phyloP scores from a whole-genome alignment of 371 early-diverging fungal genomes.

The Dinochytrium kinnereticum region DNA sequence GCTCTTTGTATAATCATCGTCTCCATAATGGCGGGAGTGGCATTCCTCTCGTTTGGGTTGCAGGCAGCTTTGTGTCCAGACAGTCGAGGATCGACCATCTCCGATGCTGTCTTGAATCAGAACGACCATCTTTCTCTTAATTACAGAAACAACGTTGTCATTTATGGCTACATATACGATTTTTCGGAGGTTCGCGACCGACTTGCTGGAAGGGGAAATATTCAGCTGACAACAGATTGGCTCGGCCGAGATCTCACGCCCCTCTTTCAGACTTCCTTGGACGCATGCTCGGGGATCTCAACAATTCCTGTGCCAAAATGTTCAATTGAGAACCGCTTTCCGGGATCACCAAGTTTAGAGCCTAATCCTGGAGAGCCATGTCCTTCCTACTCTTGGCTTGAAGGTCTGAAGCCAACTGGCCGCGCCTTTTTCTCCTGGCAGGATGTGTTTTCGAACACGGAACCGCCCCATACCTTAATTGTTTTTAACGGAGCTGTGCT shows the following conservation, averaged over 20 bases:
- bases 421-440: slow-evolving; percentile 47
- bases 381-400: slow-evolving; percentile 24
- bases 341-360: slow-evolving; percentile 34
- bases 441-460: slow-evolving; percentile 33
- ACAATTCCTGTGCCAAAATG: slow-evolving; percentile 18
- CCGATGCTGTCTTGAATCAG: slow-evolving; percentile 35
- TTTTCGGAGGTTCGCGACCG: slow-evolving; percentile 31
- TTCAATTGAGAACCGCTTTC: slow-evolving; percentile 40
- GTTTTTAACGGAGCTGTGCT: slow-evolving; percentile 51
- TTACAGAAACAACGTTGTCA: slow-evolving; percentile 43
- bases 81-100: background rate
- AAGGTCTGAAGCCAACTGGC: slow-evolving; percentile 23
- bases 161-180: slow-evolving; percentile 46
- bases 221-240: slow-evolving; percentile 45
- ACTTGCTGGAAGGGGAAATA: slow-evolving; percentile 19
- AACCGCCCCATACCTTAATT: slow-evolving; percentile 39
- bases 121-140: slow-evolving; percentile 30
- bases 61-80: slow-evolving; percentile 44
- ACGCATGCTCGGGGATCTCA: slow-evolving; percentile 27
- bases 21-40: slow-evolving; percentile 42
- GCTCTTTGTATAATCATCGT: slow-evolving; percentile 52
- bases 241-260: slow-evolving; percentile 43
- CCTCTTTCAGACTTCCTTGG: slow-evolving; percentile 33
- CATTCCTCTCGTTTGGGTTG: slow-evolving; percentile 51
- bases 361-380: slow-evolving; percentile 30